Evolutionary conservation across 106 monocot species (phyloP).

Genomic region (Dendrobium officinale): DNA sequence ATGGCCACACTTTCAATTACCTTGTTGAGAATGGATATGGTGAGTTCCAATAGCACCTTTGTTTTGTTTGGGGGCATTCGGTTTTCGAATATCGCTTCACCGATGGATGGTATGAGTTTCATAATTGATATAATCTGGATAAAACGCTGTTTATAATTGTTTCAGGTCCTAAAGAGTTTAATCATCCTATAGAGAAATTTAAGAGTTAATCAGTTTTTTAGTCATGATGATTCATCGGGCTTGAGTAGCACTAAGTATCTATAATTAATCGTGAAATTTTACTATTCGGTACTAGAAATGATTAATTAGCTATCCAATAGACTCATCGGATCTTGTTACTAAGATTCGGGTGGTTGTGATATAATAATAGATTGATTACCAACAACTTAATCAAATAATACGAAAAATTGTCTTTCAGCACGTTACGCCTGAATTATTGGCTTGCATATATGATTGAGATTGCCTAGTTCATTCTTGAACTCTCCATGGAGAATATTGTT

Average conservation of each 20-base stretch:
- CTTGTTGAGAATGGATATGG: constrained; percentile 37
- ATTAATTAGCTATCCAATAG: neutral
- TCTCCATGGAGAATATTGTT: neutral
- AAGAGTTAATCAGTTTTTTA: constrained; percentile 1
- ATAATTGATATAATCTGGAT: neutral
- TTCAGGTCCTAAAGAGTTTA: neutral
- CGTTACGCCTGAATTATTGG: neutral
- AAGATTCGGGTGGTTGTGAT: too few relatives aligned
- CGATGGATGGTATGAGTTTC: neutral
- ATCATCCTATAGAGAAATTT: neutral
- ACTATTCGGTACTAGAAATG: neutral
- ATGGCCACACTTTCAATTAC: constrained; percentile 45
- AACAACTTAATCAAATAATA: neutral
- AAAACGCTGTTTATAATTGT: neutral
- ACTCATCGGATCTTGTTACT: too few relatives aligned
- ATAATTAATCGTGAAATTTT: neutral
- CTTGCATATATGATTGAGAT: neutral
- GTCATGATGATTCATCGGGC: neutral
- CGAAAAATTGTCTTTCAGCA: neutral
- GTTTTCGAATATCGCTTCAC: neutral
- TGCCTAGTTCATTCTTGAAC: neutral
- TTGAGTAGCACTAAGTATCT: neutral
- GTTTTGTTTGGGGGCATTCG: neutral
- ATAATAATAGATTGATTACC: too few relatives aligned
- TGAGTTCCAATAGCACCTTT: constrained; percentile 9